Base-by-base conservation (phyloP, 192 early-diverging fungal species). In the Obelidium mucronatum region DNA sequence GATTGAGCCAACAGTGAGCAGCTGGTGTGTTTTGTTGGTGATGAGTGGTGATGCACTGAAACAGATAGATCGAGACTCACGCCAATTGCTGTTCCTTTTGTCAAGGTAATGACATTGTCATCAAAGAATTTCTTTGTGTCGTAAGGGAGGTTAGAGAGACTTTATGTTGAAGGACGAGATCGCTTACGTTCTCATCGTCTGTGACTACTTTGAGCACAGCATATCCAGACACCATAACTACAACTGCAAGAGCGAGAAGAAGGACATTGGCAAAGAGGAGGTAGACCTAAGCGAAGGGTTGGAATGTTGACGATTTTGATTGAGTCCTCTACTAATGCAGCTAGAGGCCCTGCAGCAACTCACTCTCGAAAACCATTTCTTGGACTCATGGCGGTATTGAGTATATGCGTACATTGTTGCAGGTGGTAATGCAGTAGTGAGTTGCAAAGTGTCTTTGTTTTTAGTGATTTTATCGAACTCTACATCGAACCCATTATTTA, bases 301-400 rank as follows among this genome's bases (percentile, higher is more conserved):
- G 63, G 63, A 13, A n/a, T 22, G 30, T 60, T 60, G 24, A 30
- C 58, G 15, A 33, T 60, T 22, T 35, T 64, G 15, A 24, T 13
- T 13, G 58, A 60, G 8, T 13, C 26, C 0, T 34, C 58, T 13
- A 26, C 6, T 13, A 13, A 26, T 26, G 31, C 42, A 53, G 52
- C 0, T 13, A 52, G 67, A 11, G 42, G n/a, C 17, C 22, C 1
- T 40, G 64, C 2, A 40, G 64, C 30, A 24, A 53, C 67, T 26
- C 67, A 69, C 67, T 44, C 67, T 11, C 67, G 67, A 69, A 34
- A 69, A 69, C 67, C 67, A 69, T 30, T 69, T 69, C 67, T 69
- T 69, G 48, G 42, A 52, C 67, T 69, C 67, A 30, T 69, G 67
- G 6, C 67, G 42, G 67, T 33, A 69, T 26, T 53, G 48, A 8